Evolutionary conservation across 148 eudicot genomes (phyloP).

Genomic region (Amaranthus cruentus): DNA sequence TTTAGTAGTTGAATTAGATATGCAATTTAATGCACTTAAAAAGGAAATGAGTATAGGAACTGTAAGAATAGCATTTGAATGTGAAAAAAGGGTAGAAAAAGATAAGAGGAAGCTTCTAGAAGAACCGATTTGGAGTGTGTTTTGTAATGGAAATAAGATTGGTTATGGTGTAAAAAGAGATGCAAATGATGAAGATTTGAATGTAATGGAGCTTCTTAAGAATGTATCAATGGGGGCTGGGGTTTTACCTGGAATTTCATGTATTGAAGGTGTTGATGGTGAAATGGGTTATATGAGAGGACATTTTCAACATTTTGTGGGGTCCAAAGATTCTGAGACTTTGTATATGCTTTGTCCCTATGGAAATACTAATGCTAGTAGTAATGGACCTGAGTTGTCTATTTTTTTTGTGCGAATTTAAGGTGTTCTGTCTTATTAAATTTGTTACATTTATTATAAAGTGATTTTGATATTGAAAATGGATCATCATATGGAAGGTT

Average conservation of each 20-base stretch:
- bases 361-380: slow-evolving; percentile 28
- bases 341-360: slow-evolving; percentile 76
- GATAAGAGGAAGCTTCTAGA: slow-evolving; percentile 39
- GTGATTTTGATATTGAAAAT: too few species aligned
- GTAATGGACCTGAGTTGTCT: slow-evolving; percentile 58
- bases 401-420: slow-evolving; percentile 74
- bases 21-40: slow-evolving; percentile 51
- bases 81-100: slow-evolving; percentile 42
- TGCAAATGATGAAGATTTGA: slow-evolving; percentile 57
- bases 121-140: slow-evolving; percentile 72
- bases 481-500: too few species aligned
- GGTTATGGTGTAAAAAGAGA: slow-evolving; percentile 66
- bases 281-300: slow-evolving; percentile 75
- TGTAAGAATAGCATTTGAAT: slow-evolving; percentile 73
- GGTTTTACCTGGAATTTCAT: slow-evolving; percentile 49
- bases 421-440: neutral
- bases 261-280: slow-evolving; percentile 48
- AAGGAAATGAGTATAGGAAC: slow-evolving; percentile 57
- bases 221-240: slow-evolving; percentile 77
- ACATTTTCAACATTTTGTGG: slow-evolving; percentile 63
- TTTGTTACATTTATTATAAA: too few species aligned
- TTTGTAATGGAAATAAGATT: slow-evolving; percentile 60
- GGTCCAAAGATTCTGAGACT: slow-evolving; percentile 71
- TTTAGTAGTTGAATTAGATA: slow-evolving; percentile 55
- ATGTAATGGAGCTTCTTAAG: slow-evolving; percentile 62